Evolutionary conservation across 2,329 filamentous ascomycete species (phyloP).

Genomic region (Diaporthe citrichinensis): DNA sequence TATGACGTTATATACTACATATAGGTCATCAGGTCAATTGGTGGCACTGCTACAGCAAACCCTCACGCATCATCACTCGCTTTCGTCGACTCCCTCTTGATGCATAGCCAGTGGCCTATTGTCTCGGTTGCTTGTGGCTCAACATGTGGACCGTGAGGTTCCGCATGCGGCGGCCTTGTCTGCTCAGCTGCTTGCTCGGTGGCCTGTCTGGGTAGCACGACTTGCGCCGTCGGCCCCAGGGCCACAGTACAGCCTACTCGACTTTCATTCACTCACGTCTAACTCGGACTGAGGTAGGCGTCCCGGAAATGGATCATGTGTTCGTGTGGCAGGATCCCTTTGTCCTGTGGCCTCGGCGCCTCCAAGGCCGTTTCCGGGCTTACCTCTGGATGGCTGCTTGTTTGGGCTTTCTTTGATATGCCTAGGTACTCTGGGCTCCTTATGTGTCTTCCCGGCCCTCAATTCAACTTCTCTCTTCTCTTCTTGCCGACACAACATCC

Average conservation of each 20-base stretch:
- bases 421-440: not conserved
- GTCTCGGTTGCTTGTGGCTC: not conserved
- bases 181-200: not conserved
- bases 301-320: constrained; percentile 19
- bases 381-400: not conserved
- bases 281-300: not conserved
- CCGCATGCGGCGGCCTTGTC: constrained; percentile 9
- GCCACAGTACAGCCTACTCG: not conserved
- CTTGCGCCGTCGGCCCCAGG: not conserved
- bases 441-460: constrained; percentile 9
- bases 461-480: not conserved
- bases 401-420: constrained; percentile 4
- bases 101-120: not conserved
- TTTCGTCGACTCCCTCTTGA: not conserved
- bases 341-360: not conserved
- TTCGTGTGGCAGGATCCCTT: not conserved
- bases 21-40: not conserved
- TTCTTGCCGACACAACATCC: constrained; percentile 14
- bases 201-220: not conserved
- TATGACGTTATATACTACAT: too few relatives aligned
- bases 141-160: not conserved
- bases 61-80: not conserved
- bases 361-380: constrained; percentile 19
- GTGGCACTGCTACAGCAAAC: not conserved
- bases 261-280: not conserved